These are phyloP conservation scores for Colletotrichum australisinense DNA, from an alignment of 2,329 filamentous ascomycete species.

Conservation along the genomic window DNA sequence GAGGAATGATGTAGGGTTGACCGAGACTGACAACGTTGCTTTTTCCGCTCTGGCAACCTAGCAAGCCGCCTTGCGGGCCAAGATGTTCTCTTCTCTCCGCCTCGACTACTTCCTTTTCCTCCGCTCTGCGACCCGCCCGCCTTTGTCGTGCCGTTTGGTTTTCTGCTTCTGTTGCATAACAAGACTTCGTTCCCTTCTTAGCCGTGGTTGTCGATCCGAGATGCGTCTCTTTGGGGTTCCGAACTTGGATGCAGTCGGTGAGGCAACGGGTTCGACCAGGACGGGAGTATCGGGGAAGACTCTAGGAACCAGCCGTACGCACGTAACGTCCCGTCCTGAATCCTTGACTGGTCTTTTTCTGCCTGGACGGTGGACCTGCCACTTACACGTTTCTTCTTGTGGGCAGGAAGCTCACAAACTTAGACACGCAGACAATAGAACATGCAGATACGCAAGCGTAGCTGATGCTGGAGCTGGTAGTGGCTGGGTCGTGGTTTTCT, in stretches of 20 bases:
- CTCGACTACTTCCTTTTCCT: background rate
- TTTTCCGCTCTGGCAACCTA: conserved; percentile 3
- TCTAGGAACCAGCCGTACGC: conserved; percentile 19
- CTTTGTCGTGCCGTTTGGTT: background rate
- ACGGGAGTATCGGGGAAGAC: background rate
- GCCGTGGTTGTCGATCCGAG: conserved; percentile 22
- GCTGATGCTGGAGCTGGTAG: background rate
- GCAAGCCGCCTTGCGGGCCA: background rate
- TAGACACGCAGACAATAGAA: background rate
- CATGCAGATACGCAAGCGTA: background rate
- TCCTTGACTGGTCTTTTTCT: background rate
- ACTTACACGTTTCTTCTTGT: background rate
- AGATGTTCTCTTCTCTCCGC: background rate
- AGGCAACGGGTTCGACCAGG: conserved; percentile 20
- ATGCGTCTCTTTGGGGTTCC: conserved; percentile 22
- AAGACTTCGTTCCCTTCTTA: background rate
- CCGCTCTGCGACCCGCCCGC: background rate
- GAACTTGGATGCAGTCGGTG: conserved; percentile 25
- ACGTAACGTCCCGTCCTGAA: conserved; percentile 11
- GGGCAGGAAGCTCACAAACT: background rate
- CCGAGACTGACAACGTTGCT: conserved; percentile 17
- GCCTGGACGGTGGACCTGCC: background rate
- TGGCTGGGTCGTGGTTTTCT: background rate
- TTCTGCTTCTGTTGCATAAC: background rate
- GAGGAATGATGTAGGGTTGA: conserved; percentile 27